Evolutionary conservation across 331 rosid genomes (phyloP).

Genomic region (Acacia pycnantha): DNA sequence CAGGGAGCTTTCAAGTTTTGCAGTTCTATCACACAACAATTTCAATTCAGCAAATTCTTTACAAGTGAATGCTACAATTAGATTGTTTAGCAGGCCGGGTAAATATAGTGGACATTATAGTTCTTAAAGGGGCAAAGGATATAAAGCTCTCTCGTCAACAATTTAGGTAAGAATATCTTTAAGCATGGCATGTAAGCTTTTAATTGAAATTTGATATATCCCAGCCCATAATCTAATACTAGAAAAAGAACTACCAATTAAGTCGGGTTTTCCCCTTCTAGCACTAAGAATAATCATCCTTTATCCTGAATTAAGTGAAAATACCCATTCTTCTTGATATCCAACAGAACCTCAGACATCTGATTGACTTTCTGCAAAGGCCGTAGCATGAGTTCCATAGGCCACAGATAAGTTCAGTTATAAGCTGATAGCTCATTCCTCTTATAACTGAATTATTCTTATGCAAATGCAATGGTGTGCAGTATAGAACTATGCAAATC

Average conservation of each 20-base stretch:
- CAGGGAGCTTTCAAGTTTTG: neutral
- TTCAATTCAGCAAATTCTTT: neutral
- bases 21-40: neutral
- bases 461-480: neutral
- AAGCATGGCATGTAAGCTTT: neutral
- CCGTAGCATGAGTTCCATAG: neutral
- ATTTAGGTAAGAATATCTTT: neutral
- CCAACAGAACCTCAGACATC: neutral
- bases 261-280: neutral
- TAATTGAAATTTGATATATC: neutral
- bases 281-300: neutral
- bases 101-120: constrained; percentile 6
- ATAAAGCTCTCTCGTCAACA: neutral
- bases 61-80: neutral
- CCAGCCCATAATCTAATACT: neutral
- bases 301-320: neutral
- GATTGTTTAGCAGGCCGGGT: neutral
- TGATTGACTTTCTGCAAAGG: constrained; percentile 1
- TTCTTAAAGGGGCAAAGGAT: neutral
- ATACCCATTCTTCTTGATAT: neutral
- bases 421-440: neutral
- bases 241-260: neutral
- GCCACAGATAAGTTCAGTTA: neutral
- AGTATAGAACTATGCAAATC: too few relatives aligned
- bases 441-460: neutral